phyloP scores from a whole-genome alignment of 176 grass and related monocot species.

The Oryza glumipatula region DNA sequence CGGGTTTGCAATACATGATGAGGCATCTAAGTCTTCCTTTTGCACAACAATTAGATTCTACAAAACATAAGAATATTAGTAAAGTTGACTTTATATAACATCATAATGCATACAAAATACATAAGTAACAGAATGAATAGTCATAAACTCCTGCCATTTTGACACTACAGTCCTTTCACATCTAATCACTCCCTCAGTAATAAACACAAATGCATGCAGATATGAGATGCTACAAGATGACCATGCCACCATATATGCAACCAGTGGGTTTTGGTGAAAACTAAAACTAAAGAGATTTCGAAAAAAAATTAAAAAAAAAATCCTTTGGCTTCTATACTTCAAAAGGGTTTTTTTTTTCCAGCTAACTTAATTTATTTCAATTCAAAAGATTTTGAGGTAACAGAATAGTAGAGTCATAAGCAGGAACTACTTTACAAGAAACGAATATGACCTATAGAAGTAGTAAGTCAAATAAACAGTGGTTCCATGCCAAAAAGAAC shows the following conservation, averaged over 20 bases:
- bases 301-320: not conserved
- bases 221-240: conserved; percentile 24
- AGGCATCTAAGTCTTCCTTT: conserved; percentile 79
- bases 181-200: not conserved
- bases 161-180: not conserved
- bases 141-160: conserved; percentile 6
- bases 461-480: not conserved
- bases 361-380: conserved; percentile 3
- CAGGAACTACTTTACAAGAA: not conserved
- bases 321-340: conserved; percentile 10
- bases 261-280: not conserved
- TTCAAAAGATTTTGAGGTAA: not conserved
- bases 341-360: not conserved
- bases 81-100: conserved; percentile 9
- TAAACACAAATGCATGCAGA: conserved; percentile 1
- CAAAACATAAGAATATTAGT: conserved; percentile 30
- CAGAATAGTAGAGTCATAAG: too few relatives aligned
- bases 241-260: not conserved
- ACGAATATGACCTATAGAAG: not conserved
- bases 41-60: conserved; percentile 78
- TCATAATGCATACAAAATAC: conserved; percentile 5
- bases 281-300: conserved; percentile 13
- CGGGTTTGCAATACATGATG: conserved; percentile 79
- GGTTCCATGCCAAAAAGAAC: not conserved
- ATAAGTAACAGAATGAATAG: not conserved